These are phyloP conservation scores for Stachybotrys chlorohalonatus DNA, from an alignment of 2,329 filamentous ascomycete genomes.

Conservation along the genomic window DNA sequence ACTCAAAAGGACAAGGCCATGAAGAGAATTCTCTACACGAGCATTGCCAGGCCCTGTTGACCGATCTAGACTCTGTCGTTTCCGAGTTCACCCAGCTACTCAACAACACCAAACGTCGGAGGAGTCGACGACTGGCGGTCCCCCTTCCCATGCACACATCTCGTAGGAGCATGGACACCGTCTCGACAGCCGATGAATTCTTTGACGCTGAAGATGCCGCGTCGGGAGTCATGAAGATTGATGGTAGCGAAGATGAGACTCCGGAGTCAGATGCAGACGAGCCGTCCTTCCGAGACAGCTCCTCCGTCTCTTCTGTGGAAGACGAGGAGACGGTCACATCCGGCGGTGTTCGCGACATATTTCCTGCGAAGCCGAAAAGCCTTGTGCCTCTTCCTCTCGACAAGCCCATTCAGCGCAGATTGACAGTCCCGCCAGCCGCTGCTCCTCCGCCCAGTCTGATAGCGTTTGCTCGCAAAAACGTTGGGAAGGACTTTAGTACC, in stretches of 20 bases:
- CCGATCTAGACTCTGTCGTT: conserved; percentile 76
- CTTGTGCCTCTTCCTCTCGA: conserved; percentile 69
- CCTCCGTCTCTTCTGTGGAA: conserved; percentile 50
- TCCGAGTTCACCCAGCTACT: conserved; percentile 73
- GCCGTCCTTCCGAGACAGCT: conserved; percentile 42
- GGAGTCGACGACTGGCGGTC: conserved; percentile 34
- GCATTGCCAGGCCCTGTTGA: conserved; percentile 73
- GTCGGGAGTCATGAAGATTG: conserved; percentile 66
- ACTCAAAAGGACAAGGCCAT: conserved; percentile 28
- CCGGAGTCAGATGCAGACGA: conserved; percentile 47
- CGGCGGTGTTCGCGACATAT: conserved; percentile 55
- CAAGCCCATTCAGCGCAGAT: conserved; percentile 55
- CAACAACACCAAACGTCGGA: conserved; percentile 67
- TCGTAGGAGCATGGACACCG: conserved; percentile 69
- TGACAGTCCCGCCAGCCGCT: conserved; percentile 62
- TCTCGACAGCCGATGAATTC: conserved; percentile 74
- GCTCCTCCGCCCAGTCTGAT: conserved; percentile 84
- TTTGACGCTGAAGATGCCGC: conserved; percentile 72
- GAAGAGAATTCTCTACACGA: conserved; percentile 65
- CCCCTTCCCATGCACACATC: conserved; percentile 30
- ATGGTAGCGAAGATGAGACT: conserved; percentile 59
- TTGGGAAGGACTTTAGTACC: conserved; percentile 92
- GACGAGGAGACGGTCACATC: conserved; percentile 49
- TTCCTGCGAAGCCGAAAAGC: conserved; percentile 67
- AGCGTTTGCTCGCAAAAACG: conserved; percentile 90